Base-by-base conservation (phyloP, 2,329 filamentous ascomycete species). In the Alternaria metachromatica region DNA sequence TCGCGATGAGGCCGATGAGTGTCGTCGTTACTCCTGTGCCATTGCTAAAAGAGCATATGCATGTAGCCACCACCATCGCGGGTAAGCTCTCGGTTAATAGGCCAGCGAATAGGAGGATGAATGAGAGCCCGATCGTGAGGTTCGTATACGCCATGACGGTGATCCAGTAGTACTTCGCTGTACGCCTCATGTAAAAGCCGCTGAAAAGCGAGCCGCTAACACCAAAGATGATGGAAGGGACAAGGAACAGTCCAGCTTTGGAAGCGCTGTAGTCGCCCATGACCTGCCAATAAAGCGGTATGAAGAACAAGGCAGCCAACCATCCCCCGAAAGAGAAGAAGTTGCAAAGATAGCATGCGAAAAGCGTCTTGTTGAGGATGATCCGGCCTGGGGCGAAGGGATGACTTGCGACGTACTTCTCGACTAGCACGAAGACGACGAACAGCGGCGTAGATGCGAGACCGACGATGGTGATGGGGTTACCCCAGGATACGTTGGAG, bases 231-330 rank as follows among this genome's bases (percentile, higher is more conserved):
- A 92, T 91, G 58, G 84, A 84, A 0, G 92, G 92, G 30, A 95
- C 81, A 18, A 95, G 84, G 33, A 89, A 82, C 1, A 90, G 63
- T 1, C 91, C 91, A 5, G 91, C 87, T 58, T 83, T 78, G 0
- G 89, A 89, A 1, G 92, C 89, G 5, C 85, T 86, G 23, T 89
- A 81, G 6, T 87, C 88, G 54, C 90, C 84, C 1, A 90, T 89
- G 6, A 90, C 91, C 79, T 95, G 92, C 80, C 92, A 92, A 79
- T 91, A 93, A 3, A 95, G 82, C 1, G 92, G 91, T n/a, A 92
- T 82, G 80, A 92, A 92, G 82, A 93, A 95, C 5, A 92, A 68
- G 1, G 85, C 80, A 0, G 87, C 85, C 50, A 89, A 78, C 82
- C 84, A 87, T 13, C 86, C 89, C 1, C 84, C 87, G 57, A 91